phyloP scores from a whole-genome alignment of 768 basidiomycete species.

The Rhizopogon vesiculosus region DNA sequence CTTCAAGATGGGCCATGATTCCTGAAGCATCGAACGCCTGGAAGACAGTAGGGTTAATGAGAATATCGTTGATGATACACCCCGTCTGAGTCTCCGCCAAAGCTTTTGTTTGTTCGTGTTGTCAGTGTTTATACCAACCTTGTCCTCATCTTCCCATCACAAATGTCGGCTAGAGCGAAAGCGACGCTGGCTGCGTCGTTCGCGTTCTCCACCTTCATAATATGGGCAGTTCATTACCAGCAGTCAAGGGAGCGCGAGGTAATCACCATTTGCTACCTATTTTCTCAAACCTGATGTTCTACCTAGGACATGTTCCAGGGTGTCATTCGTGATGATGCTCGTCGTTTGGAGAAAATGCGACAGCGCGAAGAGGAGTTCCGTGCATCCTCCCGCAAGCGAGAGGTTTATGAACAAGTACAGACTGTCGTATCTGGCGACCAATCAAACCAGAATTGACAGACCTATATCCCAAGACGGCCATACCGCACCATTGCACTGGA shows the following conservation, averaged over 20 bases:
- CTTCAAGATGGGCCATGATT: slow-evolving; percentile 40
- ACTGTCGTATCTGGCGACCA: slow-evolving; percentile 16
- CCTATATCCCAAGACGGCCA: not conserved
- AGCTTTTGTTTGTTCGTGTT: slow-evolving; percentile 38
- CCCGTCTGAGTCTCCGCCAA: slow-evolving; percentile 1
- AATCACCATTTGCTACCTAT: slow-evolving; percentile 9
- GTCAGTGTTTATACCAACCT: slow-evolving; percentile 9
- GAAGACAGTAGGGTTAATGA: slow-evolving; percentile 4
- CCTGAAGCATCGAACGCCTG: slow-evolving; percentile 14
- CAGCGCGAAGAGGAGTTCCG: slow-evolving; percentile 60
- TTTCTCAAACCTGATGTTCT: not conserved
- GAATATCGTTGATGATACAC: not conserved
- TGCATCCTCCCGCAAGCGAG: slow-evolving; percentile 59
- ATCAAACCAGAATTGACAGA: slow-evolving; percentile 3
- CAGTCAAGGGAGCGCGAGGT: slow-evolving; percentile 84
- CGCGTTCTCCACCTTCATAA: slow-evolving; percentile 57
- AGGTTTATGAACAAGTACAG: slow-evolving; percentile 58
- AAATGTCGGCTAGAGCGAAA: slow-evolving; percentile 69
- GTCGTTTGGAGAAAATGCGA: slow-evolving; percentile 65
- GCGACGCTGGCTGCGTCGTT: slow-evolving; percentile 67
- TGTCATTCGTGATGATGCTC: slow-evolving; percentile 84
- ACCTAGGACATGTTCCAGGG: slow-evolving; percentile 86
- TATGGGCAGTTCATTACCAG: slow-evolving; percentile 89
- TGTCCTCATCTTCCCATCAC: not conserved
- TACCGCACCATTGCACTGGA: not conserved